phyloP scores from a whole-genome alignment of 2,329 filamentous ascomycete genomes.

The Gnomoniopsis smithogilvyi region DNA sequence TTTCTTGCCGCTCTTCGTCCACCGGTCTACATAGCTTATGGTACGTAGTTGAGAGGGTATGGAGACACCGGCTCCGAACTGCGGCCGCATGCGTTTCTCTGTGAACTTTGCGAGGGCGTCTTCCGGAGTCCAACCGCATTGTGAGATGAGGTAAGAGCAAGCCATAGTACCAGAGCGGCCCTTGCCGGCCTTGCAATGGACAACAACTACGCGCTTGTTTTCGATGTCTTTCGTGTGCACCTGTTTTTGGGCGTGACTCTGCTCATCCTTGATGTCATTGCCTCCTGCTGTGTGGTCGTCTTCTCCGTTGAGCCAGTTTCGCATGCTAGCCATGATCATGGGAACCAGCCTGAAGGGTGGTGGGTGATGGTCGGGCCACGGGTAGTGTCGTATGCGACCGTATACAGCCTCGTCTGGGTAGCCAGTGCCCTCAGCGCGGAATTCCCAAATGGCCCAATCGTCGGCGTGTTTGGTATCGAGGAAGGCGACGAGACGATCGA shows the following conservation, averaged over 20 bases:
- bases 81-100: constrained; percentile 80
- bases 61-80: constrained; percentile 84
- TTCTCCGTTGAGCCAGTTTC: constrained; percentile 71
- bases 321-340: constrained; percentile 87
- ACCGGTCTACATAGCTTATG: constrained; percentile 84
- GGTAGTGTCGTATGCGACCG: constrained; percentile 81
- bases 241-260: constrained; percentile 12
- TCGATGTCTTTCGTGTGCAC: constrained; percentile 18
- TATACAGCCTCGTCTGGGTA: constrained; percentile 92
- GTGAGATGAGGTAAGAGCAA: constrained; percentile 85
- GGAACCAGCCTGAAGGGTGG: constrained; percentile 89
- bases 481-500: constrained; percentile 81
- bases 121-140: constrained; percentile 62
- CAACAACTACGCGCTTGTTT: constrained; percentile 68
- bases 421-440: constrained; percentile 91
- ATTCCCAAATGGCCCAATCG: constrained; percentile 97
- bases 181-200: constrained; percentile 97
- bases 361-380: constrained; percentile 96
- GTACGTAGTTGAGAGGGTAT: constrained; percentile 91
- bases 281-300: constrained; percentile 22
- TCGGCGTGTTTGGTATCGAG: constrained; percentile 80
- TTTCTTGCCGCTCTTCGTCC: constrained; percentile 70
- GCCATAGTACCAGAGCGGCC: constrained; percentile 85
- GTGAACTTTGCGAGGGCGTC: constrained; percentile 62
- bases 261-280: not conserved